phyloP scores from a whole-genome alignment of 164 flowering plant genomes.

The Vitis labrusca region DNA sequence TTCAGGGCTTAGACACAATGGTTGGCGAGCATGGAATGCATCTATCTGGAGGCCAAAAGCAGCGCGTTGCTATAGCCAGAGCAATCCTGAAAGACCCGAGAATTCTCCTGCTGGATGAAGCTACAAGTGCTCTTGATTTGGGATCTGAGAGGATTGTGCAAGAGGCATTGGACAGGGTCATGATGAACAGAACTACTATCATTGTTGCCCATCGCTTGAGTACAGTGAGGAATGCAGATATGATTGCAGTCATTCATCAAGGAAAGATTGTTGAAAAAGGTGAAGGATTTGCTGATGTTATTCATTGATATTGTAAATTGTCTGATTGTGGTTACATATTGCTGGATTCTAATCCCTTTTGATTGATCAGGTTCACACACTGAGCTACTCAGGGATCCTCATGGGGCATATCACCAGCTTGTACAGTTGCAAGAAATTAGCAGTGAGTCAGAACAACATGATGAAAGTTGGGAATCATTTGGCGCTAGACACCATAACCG shows the following conservation, averaged over 20 bases:
- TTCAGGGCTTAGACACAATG: slow-evolving; percentile 70
- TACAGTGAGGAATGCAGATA: slow-evolving; percentile 62
- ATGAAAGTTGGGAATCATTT: slow-evolving; percentile 25
- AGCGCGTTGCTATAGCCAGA: slow-evolving; percentile 76
- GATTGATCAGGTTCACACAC: slow-evolving; percentile 20
- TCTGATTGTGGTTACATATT: slow-evolving; percentile 1
- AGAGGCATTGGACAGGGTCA: slow-evolving; percentile 62
- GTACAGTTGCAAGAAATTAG: slow-evolving; percentile 26
- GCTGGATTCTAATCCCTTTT: background rate
- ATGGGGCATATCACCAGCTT: slow-evolving; percentile 29
- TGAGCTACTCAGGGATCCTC: slow-evolving; percentile 14
- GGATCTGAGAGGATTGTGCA: slow-evolving; percentile 65
- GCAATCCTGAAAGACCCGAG: slow-evolving; percentile 68
- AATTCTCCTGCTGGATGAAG: slow-evolving; percentile 66
- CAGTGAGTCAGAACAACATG: slow-evolving; percentile 11
- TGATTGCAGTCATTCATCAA: slow-evolving; percentile 60
- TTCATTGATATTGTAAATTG: too few species aligned
- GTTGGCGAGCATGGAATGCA: slow-evolving; percentile 86
- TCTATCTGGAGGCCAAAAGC: slow-evolving; percentile 86
- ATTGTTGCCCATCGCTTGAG: slow-evolving; percentile 65
- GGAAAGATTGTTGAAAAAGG: slow-evolving; percentile 73
- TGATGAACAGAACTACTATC: slow-evolving; percentile 61
- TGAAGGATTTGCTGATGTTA: slow-evolving; percentile 6
- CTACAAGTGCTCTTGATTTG: slow-evolving; percentile 76
- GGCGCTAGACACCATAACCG: slow-evolving; percentile 24